These are phyloP conservation scores for Puccinia polysora DNA, from an alignment of 1,284 basidiomycete genomes.

Conservation along the genomic window DNA sequence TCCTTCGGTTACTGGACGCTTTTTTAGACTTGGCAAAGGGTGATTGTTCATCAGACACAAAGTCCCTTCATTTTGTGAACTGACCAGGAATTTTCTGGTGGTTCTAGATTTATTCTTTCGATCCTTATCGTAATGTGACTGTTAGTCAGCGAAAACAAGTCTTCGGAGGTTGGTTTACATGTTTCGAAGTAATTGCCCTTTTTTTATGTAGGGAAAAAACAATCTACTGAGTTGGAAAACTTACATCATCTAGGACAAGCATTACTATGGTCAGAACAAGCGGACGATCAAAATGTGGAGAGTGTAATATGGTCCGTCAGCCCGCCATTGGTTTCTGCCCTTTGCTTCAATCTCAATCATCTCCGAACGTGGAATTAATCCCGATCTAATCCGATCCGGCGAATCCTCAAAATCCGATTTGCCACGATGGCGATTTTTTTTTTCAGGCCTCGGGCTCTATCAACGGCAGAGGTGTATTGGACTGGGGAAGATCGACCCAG, in stretches of 20 bases:
- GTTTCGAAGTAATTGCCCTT: background rate
- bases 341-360: background rate
- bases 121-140: conserved; percentile 64
- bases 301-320: conserved; percentile 60
- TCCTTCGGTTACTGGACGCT: background rate
- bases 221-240: background rate
- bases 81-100: conserved; percentile 33
- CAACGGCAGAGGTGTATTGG: conserved; percentile 78
- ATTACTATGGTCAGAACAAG: conserved; percentile 74
- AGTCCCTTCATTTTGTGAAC: background rate
- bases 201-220: background rate
- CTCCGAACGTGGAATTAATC: background rate
- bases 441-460: conserved; percentile 64
- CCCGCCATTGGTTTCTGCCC: background rate
- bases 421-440: background rate
- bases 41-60: conserved; percentile 49
- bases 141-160: conserved; percentile 44
- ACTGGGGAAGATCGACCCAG: conserved; percentile 57
- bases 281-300: conserved; percentile 67
- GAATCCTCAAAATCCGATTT: background rate
- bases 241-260: conserved; percentile 55
- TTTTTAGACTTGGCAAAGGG: conserved; percentile 63
- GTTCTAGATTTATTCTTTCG: conserved; percentile 64
- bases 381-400: background rate
- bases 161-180: conserved; percentile 15